Percentiles rank a stretch among this genome's conserved stretches.
These are phyloP conservation scores for Tetrapisispora namnaoensis DNA, from an alignment of 805 yeast genomes.

Conservation along the genomic window DNA sequence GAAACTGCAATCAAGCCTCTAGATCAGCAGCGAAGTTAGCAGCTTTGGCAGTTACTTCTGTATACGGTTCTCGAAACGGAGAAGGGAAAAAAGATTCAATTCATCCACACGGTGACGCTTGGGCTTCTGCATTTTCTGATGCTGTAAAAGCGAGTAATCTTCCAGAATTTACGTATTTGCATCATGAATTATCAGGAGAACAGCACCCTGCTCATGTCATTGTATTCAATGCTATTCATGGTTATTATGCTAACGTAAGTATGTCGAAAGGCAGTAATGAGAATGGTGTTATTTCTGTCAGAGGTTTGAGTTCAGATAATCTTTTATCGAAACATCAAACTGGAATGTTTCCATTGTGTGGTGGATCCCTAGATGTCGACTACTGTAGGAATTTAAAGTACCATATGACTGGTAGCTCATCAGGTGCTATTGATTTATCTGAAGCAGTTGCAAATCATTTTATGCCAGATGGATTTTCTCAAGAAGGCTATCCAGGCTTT, in stretches of 20 bases:
- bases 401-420: not conserved
- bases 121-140: too few species aligned
- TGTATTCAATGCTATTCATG: not conserved
- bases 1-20: not conserved
- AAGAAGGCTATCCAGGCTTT: not conserved
- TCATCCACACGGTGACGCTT: too few species aligned
- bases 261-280: not conserved
- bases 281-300: not conserved
- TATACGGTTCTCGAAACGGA: not conserved
- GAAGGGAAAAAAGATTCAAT: not conserved
- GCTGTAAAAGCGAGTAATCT: too few species aligned
- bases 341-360: not conserved
- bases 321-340: not conserved
- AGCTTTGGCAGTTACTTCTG: not conserved
- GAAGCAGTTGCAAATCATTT: not conserved
- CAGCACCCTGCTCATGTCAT: not conserved
- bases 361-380: not conserved
- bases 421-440: not conserved
- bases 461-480: not conserved
- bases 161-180: too few species aligned
- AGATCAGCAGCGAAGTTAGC: not conserved
- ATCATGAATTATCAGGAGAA: too few species aligned
- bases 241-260: not conserved
- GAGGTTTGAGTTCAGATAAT: not conserved
- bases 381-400: not conserved